These are phyloP conservation scores for Nadsonia fulvescens DNA, from an alignment of 805 yeast genomes.

Conservation along the genomic window DNA sequence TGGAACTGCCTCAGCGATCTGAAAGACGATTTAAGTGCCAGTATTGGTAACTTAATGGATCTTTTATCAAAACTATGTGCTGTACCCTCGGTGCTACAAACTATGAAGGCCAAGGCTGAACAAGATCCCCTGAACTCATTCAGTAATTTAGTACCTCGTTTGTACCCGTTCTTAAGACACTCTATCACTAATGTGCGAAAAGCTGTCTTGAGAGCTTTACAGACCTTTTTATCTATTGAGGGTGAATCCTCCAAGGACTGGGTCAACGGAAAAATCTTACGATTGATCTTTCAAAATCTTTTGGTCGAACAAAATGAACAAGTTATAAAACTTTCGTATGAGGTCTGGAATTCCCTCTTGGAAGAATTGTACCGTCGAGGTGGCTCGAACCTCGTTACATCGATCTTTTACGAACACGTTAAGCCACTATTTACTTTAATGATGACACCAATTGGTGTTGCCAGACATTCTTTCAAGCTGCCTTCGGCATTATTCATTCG, in stretches of 20 bases:
- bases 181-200: slow-evolving; percentile 81
- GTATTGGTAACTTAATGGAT: slow-evolving; percentile 94
- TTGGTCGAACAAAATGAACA: slow-evolving; percentile 74
- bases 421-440: slow-evolving; percentile 40
- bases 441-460: slow-evolving; percentile 90
- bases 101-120: slow-evolving; percentile 45
- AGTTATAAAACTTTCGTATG: slow-evolving; percentile 43
- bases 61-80: slow-evolving; percentile 73
- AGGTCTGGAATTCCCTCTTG: slow-evolving; percentile 42
- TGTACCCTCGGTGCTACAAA: slow-evolving; percentile 55
- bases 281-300: slow-evolving; percentile 73
- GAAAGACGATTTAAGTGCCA: slow-evolving; percentile 83
- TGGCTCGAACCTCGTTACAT: slow-evolving; percentile 26
- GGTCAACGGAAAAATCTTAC: slow-evolving; percentile 56
- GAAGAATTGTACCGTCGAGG: slow-evolving; percentile 16
- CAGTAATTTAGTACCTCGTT: slow-evolving; percentile 64
- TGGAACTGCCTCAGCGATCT: slow-evolving; percentile 79
- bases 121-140: slow-evolving; percentile 37
- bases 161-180: slow-evolving; percentile 85
- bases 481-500: slow-evolving; percentile 52
- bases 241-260: slow-evolving; percentile 33
- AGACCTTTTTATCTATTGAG: slow-evolving; percentile 47
- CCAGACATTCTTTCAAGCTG: slow-evolving; percentile 78
- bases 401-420: slow-evolving; percentile 36
- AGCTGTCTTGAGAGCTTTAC: slow-evolving; percentile 65